phyloP scores from a whole-genome alignment of 306 rosid species.

The Acacia acuminata region DNA sequence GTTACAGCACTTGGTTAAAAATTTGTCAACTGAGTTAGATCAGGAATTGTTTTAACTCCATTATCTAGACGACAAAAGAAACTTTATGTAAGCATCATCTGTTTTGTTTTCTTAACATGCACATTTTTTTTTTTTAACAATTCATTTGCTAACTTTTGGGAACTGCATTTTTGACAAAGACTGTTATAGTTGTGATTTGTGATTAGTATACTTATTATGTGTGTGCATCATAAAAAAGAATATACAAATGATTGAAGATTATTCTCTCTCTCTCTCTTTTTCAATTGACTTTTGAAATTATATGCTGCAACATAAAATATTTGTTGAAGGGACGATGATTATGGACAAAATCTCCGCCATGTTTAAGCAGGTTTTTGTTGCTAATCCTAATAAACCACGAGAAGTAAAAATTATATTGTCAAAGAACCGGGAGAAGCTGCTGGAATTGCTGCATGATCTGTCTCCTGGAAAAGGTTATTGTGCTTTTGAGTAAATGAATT shows the following conservation, averaged over 20 bases:
- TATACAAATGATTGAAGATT: neutral
- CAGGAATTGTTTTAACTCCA: neutral
- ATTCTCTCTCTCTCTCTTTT: no score
- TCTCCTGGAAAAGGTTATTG: constrained; percentile 81
- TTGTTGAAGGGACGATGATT: constrained; percentile 8
- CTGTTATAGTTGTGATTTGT: neutral
- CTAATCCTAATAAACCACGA: constrained; percentile 87
- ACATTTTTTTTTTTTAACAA: neutral
- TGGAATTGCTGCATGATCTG: constrained; percentile 72
- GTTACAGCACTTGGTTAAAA: neutral
- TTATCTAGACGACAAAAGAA: constrained; percentile 3
- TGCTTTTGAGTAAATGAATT: constrained; percentile 15
- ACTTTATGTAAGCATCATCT: constrained; percentile 8
- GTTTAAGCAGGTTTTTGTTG: constrained; percentile 80
- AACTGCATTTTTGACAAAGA: neutral
- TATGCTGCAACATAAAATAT: neutral
- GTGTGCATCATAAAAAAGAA: neutral
- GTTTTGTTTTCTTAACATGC: neutral
- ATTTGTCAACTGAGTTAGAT: neutral
- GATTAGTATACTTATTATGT: neutral
- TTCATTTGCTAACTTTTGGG: neutral
- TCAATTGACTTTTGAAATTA: constrained; percentile 4
- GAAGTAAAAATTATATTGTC: constrained; percentile 76
- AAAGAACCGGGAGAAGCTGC: constrained; percentile 78
- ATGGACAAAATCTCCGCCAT: neutral